A percentile compares a stretch with the other conserved stretches of the same genome.
phyloP scores from a whole-genome alignment of 2,329 filamentous ascomycete genomes.

The Penicillium sp. region DNA sequence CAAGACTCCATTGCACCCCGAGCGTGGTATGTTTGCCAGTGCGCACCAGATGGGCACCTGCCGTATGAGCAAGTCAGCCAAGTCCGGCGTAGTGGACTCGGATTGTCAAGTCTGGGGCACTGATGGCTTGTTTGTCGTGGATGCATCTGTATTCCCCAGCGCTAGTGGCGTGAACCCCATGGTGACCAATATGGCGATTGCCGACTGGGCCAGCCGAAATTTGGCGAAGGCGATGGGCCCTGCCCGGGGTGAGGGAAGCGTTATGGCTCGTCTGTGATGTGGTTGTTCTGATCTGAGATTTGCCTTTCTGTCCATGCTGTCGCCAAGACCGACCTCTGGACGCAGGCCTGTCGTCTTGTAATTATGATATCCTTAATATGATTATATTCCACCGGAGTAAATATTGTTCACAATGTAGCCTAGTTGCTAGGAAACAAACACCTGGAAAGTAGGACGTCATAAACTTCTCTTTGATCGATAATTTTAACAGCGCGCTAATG shows the following conservation, averaged over 20 bases:
- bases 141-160: constrained; percentile 51
- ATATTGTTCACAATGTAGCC: too few relatives aligned
- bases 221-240: constrained; percentile 33
- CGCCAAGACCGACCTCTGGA: not conserved
- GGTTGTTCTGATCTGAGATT: not conserved
- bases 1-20: constrained; percentile 47
- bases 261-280: constrained; percentile 27
- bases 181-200: constrained; percentile 51
- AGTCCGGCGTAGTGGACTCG: constrained; percentile 45
- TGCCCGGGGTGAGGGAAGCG: constrained; percentile 8
- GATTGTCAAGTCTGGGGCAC: constrained; percentile 48
- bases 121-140: constrained; percentile 46
- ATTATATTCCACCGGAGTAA: not conserved
- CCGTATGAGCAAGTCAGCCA: constrained; percentile 44
- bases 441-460: too few relatives aligned
- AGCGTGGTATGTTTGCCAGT: constrained; percentile 43
- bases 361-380: not conserved
- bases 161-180: constrained; percentile 52
- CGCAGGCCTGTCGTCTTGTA: not conserved
- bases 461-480: not conserved
- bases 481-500: not conserved
- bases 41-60: constrained; percentile 53
- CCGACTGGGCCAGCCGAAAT: constrained; percentile 45
- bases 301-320: not conserved
- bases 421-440: too few relatives aligned